A percentile compares a stretch with the other conserved stretches of the same genome.
Conservation (phyloP, 1,284 basidiomycete species). For the Rhodotorula sp. region DNA sequence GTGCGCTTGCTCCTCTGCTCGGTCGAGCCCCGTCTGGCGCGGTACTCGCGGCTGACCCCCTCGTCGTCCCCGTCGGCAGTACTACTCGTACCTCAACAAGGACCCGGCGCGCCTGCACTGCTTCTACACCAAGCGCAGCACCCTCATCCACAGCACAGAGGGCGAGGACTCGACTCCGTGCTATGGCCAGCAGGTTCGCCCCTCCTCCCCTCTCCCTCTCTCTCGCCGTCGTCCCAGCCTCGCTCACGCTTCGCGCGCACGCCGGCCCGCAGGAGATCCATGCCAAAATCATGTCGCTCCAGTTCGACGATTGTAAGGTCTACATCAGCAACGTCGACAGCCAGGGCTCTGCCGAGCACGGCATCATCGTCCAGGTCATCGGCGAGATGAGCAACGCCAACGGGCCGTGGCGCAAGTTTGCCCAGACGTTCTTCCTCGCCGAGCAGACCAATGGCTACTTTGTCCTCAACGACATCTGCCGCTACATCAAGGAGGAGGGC, state of each 20-base stretch:
- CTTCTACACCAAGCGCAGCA: constrained; percentile 98
- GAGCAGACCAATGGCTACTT: constrained; percentile 99
- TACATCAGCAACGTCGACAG: constrained; percentile 54
- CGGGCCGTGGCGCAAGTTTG: constrained; percentile 91
- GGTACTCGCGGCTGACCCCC: neutral
- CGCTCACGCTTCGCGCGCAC: neutral
- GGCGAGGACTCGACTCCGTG: constrained; percentile 86
- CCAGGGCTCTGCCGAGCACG: constrained; percentile 81
- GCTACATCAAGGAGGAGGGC: constrained; percentile 87
- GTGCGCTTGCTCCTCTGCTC: constrained; percentile 10
- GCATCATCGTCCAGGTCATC: constrained; percentile 93
- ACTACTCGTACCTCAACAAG: constrained; percentile 65
- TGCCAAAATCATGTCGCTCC: constrained; percentile 88
- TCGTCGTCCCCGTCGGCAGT: constrained; percentile 3
- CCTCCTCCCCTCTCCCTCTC: too few species aligned
- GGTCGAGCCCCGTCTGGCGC: neutral
- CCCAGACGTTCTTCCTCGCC: constrained; percentile 99
- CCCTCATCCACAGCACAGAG: constrained; percentile 93
- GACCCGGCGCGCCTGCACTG: constrained; percentile 94
- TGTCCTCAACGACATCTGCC: constrained; percentile 99
- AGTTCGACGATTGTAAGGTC: constrained; percentile 91
- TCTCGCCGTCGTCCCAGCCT: neutral
- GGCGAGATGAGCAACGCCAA: constrained; percentile 95
- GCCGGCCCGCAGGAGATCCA: constrained; percentile 81
- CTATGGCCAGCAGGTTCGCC: constrained; percentile 82